Percentiles rank a stretch among this genome's conserved stretches.
These are phyloP conservation scores for Ehretia macrophylla DNA, from an alignment of 257 asterid genomes.

Conservation along the genomic window DNA sequence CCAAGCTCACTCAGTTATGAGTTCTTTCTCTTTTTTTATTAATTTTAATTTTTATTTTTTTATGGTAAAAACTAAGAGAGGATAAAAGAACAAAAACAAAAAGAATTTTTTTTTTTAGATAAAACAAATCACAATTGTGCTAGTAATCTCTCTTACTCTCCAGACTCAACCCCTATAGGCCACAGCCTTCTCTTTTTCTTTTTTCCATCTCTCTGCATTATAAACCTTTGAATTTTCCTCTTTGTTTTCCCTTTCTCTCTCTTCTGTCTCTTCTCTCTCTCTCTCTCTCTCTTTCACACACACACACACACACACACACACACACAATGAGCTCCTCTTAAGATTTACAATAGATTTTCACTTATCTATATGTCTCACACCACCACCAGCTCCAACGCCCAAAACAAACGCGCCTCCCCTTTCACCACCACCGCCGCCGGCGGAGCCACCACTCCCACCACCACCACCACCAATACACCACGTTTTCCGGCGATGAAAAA, in stretches of 20 bases:
- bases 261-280: not conserved
- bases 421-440: constrained; percentile 31
- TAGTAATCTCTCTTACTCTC: no score
- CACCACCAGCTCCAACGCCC: constrained; percentile 28
- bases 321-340: constrained; percentile 7
- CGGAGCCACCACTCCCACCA: constrained; percentile 16
- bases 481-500: constrained; percentile 60
- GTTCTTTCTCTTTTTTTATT: no score
- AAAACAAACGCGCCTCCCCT: constrained; percentile 33
- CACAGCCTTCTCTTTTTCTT: no score
- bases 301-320: not conserved
- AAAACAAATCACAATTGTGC: no score
- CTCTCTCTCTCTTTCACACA: not conserved
- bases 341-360: constrained; percentile 24
- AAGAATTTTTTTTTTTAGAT: no score
- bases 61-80: no score
- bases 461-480: not conserved
- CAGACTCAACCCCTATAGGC: no score
- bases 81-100: no score
- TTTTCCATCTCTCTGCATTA: no score
- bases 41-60: no score
- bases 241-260: not conserved
- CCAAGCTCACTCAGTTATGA: no score
- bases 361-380: constrained; percentile 55
- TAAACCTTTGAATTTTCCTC: no score